These are phyloP conservation scores for Debaryomyces tyrocola DNA, from an alignment of 805 yeast species.

Conservation along the genomic window DNA sequence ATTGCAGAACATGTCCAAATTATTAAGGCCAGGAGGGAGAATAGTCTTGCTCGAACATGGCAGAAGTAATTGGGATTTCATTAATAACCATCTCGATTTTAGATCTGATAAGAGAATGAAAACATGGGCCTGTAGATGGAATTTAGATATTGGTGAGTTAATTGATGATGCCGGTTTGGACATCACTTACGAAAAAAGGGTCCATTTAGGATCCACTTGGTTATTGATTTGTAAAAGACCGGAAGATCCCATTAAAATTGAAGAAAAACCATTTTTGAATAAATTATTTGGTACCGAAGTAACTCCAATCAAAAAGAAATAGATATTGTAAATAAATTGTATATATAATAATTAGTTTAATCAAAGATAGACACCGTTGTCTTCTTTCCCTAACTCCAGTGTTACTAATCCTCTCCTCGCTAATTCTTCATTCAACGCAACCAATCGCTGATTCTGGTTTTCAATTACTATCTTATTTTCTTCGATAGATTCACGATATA, in stretches of 20 bases:
- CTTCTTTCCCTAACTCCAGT: slow-evolving; percentile 1
- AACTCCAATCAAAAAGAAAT: slow-evolving; percentile 22
- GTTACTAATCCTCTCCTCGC: slow-evolving; percentile 33
- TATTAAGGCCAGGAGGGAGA: slow-evolving; percentile 88
- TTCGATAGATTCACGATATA: slow-evolving; percentile 53
- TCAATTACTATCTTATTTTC: slow-evolving; percentile 58
- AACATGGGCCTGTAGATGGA: slow-evolving; percentile 98
- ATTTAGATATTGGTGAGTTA: slow-evolving; percentile 86
- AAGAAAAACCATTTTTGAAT: slow-evolving; percentile 42
- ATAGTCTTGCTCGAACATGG: slow-evolving; percentile 91
- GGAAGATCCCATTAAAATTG: slow-evolving; percentile 55
- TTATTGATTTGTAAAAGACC: slow-evolving; percentile 72
- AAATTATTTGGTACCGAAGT: slow-evolving; percentile 41
- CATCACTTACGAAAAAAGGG: slow-evolving; percentile 74
- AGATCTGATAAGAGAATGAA: slow-evolving; percentile 81
- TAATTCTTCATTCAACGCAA: slow-evolving; percentile 48
- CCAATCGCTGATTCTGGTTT: slow-evolving; percentile 50
- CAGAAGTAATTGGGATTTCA: slow-evolving; percentile 72
- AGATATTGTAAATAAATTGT: slow-evolving; percentile 5
- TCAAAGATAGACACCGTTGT: slow-evolving; percentile 19
- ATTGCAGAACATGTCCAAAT: slow-evolving; percentile 63
- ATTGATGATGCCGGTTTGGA: slow-evolving; percentile 82
- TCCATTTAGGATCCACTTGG: slow-evolving; percentile 94
- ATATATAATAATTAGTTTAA: not conserved
- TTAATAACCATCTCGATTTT: slow-evolving; percentile 78